Evolutionary conservation across 768 basidiomycete species (phyloP).

Genomic region (Russula compacta): DNA sequence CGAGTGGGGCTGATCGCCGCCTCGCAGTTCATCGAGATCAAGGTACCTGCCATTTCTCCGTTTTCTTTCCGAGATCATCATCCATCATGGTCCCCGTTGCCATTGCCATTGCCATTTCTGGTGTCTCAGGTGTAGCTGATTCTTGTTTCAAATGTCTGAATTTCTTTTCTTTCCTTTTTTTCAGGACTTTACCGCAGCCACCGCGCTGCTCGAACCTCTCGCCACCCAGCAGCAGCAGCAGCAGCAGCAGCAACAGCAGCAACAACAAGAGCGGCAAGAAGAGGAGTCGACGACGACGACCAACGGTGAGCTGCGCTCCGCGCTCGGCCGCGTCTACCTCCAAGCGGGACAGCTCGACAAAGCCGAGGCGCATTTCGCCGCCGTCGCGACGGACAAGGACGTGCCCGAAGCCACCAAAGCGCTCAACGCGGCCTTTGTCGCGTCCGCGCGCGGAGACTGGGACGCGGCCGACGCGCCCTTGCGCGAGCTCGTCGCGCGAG

Average conservation of each 20-base stretch:
- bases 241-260: not conserved
- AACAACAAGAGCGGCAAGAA: not conserved
- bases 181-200: constrained; percentile 64
- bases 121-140: too few relatives aligned
- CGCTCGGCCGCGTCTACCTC: constrained; percentile 65
- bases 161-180: too few relatives aligned
- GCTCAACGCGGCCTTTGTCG: constrained; percentile 61
- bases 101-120: too few relatives aligned
- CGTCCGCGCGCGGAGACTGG: constrained; percentile 69
- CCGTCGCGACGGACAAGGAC: constrained; percentile 36
- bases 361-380: constrained; percentile 51
- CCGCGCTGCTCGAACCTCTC: constrained; percentile 58
- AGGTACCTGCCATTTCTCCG: too few relatives aligned
- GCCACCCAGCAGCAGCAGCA: constrained; percentile 28
- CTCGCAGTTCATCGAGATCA: constrained; percentile 78
- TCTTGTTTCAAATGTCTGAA: too few relatives aligned
- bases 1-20: constrained; percentile 72
- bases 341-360: constrained; percentile 57
- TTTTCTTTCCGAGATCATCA: not conserved
- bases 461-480: constrained; percentile 39
- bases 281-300: not conserved
- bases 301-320: constrained; percentile 49
- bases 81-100: too few relatives aligned
- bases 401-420: constrained; percentile 34
- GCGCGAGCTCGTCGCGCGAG: constrained; percentile 35